phyloP scores from a whole-genome alignment of 345 rosid genomes.

The Ceriops tagal region DNA sequence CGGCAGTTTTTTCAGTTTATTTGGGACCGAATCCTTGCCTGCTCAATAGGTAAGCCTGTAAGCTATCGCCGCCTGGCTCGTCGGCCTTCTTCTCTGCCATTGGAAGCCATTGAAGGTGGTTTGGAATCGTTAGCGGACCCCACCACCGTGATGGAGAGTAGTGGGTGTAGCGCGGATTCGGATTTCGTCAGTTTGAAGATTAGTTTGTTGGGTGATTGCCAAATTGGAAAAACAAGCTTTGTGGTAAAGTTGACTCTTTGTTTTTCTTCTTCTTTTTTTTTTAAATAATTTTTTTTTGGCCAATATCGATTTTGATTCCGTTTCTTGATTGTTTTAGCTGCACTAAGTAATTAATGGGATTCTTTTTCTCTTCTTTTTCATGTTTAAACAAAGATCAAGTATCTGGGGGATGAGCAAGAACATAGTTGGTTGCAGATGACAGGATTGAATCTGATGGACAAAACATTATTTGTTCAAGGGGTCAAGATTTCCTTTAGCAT shows the following conservation, averaged over 20 bases:
- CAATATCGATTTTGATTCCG: too few species aligned
- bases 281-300: not conserved
- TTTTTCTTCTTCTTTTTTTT: not conserved
- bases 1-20: conserved; percentile 57
- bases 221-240: conserved; percentile 88
- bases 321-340: not conserved
- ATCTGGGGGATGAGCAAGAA: conserved; percentile 80
- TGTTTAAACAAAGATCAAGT: conserved; percentile 49
- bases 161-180: conserved; percentile 50
- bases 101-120: conserved; percentile 17
- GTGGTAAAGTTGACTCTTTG: conserved; percentile 40
- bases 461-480: conserved; percentile 72
- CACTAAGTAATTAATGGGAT: not conserved
- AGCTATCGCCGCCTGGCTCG: conserved; percentile 49
- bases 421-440: conserved; percentile 60
- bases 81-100: conserved; percentile 41
- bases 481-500: conserved; percentile 83
- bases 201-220: conserved; percentile 88
- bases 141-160: conserved; percentile 15
- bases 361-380: not conserved
- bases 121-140: conserved; percentile 6
- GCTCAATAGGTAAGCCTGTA: conserved; percentile 58
- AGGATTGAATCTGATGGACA: conserved; percentile 84
- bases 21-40: conserved; percentile 71
- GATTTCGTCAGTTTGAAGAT: conserved; percentile 88